These are phyloP conservation scores for Fonsecaea multimorphosa DNA, from an alignment of 2,329 filamentous ascomycete genomes.

Conservation along the genomic window DNA sequence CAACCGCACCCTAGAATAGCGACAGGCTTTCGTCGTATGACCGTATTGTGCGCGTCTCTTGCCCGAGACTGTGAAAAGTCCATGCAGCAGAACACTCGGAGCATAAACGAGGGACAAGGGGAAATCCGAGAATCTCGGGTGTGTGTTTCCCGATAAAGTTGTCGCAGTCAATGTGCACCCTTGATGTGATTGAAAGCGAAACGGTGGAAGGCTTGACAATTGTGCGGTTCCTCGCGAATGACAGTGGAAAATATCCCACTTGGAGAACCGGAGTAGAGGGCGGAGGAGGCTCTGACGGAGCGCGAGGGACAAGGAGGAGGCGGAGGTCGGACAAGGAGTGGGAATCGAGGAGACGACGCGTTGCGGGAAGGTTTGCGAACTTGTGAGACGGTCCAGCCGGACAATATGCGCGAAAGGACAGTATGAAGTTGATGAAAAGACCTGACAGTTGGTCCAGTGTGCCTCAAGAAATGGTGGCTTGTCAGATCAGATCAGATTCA, in stretches of 20 bases:
- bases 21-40: conserved; percentile 11
- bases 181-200: neutral
- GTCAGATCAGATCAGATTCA: conserved; percentile 22
- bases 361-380: conserved; percentile 12
- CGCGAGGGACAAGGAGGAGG: conserved; percentile 11
- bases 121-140: neutral
- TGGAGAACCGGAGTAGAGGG: conserved; percentile 13
- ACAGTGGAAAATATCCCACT: conserved; percentile 8
- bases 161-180: conserved; percentile 2
- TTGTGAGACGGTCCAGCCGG: conserved; percentile 23
- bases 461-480: conserved; percentile 26
- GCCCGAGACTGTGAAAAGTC: conserved; percentile 10
- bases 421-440: conserved; percentile 23
- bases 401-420: conserved; percentile 19
- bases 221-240: neutral
- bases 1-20: conserved; percentile 14
- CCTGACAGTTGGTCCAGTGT: conserved; percentile 7
- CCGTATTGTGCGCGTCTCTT: conserved; percentile 19
- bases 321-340: conserved; percentile 16
- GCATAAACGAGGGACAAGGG: conserved; percentile 5
- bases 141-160: neutral
- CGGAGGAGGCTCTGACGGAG: conserved; percentile 17
- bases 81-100: conserved; percentile 20
- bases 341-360: conserved; percentile 27
- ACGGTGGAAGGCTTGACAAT: conserved; percentile 2